Conservation (phyloP, 768 basidiomycete species). For the Suillus variegatus region DNA sequence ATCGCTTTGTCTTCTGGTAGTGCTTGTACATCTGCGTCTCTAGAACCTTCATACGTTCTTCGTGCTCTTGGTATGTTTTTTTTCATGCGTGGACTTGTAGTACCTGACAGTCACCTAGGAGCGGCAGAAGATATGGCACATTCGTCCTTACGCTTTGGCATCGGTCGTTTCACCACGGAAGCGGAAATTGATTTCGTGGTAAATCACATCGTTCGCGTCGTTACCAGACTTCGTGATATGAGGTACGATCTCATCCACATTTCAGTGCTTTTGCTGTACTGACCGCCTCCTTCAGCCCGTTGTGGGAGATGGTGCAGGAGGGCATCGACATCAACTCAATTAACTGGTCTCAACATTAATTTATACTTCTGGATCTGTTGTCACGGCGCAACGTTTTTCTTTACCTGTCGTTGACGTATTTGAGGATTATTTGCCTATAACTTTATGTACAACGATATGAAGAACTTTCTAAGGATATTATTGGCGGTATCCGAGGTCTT, state of each 20-base stretch:
- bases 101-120: slow-evolving; percentile 41
- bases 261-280: slow-evolving; percentile 13
- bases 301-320: slow-evolving; percentile 99
- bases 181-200: slow-evolving; percentile 96
- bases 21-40: slow-evolving; percentile 96
- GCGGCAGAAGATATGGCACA: slow-evolving; percentile 99
- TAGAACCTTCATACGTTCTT: slow-evolving; percentile 98
- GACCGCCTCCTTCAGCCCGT: slow-evolving; percentile 52
- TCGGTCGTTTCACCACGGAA: slow-evolving; percentile 97
- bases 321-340: slow-evolving; percentile 96
- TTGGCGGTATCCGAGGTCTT: slow-evolving; percentile 22
- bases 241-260: slow-evolving; percentile 48
- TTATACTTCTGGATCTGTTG: slow-evolving; percentile 5
- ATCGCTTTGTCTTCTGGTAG: slow-evolving; percentile 97
- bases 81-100: background rate
- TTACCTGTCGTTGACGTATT: background rate
- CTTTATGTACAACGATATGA: slow-evolving; percentile 11
- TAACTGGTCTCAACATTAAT: slow-evolving; percentile 80
- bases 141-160: slow-evolving; percentile 94
- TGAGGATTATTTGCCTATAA: background rate
- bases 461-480: background rate
- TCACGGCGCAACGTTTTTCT: background rate
- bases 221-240: slow-evolving; percentile 90
- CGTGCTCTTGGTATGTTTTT: slow-evolving; percentile 76
- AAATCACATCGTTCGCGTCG: slow-evolving; percentile 83